Evolutionary conservation across 2,329 filamentous ascomycete species (phyloP).

Genomic region (Parascedosporium putredinis): DNA sequence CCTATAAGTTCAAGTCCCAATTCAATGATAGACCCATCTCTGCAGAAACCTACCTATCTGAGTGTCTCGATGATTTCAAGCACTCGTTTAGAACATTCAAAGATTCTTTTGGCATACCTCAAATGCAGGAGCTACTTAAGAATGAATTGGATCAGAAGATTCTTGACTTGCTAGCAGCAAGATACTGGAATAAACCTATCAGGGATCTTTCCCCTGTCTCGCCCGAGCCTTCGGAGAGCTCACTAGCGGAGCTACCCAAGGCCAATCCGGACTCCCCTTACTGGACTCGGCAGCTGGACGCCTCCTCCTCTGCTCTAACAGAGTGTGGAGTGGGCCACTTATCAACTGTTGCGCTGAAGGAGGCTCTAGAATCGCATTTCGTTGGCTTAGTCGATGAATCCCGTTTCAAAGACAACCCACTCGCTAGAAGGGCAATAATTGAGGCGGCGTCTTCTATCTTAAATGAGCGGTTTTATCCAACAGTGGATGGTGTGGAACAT

Average conservation of each 20-base stretch:
- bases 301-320: constrained; percentile 79
- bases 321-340: constrained; percentile 89
- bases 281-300: constrained; percentile 91
- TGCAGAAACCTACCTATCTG: constrained; percentile 91
- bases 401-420: constrained; percentile 82
- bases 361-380: constrained; percentile 75
- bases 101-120: constrained; percentile 75
- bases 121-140: constrained; percentile 85
- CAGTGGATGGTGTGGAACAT: constrained; percentile 94
- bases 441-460: constrained; percentile 84
- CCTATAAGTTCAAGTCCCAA: constrained; percentile 98
- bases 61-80: constrained; percentile 92
- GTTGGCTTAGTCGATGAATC: constrained; percentile 69
- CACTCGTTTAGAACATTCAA: constrained; percentile 94
- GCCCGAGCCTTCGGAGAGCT: constrained; percentile 51
- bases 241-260: constrained; percentile 68
- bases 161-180: constrained; percentile 79
- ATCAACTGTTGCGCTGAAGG: constrained; percentile 83
- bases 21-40: constrained; percentile 95
- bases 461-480: constrained; percentile 92
- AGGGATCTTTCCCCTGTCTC: constrained; percentile 62
- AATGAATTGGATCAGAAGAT: constrained; percentile 90
- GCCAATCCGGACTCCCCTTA: constrained; percentile 76
- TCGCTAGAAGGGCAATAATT: constrained; percentile 83
- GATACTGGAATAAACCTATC: constrained; percentile 96